Conservation (phyloP, 352 stramenopile species). For the Globisporangium megalacanthum region DNA sequence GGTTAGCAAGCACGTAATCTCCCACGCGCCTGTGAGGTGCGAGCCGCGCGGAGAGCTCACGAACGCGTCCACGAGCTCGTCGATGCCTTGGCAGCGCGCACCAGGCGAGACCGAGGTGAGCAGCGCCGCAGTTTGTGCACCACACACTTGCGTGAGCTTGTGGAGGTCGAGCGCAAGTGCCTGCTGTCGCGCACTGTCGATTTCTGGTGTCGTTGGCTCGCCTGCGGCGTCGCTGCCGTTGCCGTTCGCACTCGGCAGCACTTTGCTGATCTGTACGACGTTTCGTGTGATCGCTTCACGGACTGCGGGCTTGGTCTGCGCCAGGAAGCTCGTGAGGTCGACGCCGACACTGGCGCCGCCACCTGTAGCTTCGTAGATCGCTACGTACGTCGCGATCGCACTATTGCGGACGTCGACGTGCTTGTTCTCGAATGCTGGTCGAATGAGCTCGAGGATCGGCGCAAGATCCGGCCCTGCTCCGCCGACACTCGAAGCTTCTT, state of each 20-base stretch:
- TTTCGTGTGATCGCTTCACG: slow-evolving; percentile 66
- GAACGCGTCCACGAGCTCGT: slow-evolving; percentile 49
- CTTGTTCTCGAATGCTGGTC: slow-evolving; percentile 69
- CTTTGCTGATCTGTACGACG: slow-evolving; percentile 63
- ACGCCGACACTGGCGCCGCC: slow-evolving; percentile 29
- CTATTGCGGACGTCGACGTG: slow-evolving; percentile 76
- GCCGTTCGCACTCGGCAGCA: slow-evolving; percentile 10
- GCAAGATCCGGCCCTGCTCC: slow-evolving; percentile 17
- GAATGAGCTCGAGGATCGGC: slow-evolving; percentile 42
- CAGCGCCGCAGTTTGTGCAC: slow-evolving; percentile 42
- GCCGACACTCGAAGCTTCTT: slow-evolving; percentile 18
- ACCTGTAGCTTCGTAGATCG: slow-evolving; percentile 70
- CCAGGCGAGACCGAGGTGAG: slow-evolving; percentile 33
- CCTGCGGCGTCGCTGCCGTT: slow-evolving; percentile 9
- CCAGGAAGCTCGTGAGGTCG: slow-evolving; percentile 60
- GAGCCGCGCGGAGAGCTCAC: slow-evolving; percentile 20
- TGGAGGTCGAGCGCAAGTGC: slow-evolving; percentile 50
- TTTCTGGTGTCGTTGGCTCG: slow-evolving; percentile 23
- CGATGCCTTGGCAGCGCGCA: slow-evolving; percentile 45
- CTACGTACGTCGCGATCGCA: slow-evolving; percentile 56
- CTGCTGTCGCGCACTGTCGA: slow-evolving; percentile 51
- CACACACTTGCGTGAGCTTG: slow-evolving; percentile 51
- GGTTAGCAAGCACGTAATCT: slow-evolving; percentile 58
- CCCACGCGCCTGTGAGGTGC: slow-evolving; percentile 56
- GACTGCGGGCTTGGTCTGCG: slow-evolving; percentile 59